Percentiles rank a stretch among this genome's conserved stretches.
Conservation (phyloP, 257 asterid species). For the Solanum corneliomulleri region DNA sequence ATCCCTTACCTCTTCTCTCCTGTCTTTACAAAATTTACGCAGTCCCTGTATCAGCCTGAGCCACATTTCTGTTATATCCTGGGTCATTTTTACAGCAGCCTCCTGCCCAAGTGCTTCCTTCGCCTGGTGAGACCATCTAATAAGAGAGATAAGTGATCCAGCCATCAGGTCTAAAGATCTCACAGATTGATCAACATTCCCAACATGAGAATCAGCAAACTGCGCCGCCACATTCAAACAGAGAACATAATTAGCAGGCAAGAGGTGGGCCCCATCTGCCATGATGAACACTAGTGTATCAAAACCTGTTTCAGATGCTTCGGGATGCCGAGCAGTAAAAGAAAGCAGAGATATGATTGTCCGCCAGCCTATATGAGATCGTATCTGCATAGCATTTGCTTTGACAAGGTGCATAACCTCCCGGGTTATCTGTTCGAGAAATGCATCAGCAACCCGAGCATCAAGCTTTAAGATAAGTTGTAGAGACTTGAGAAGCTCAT, state of each 20-base stretch:
- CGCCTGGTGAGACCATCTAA: constrained; percentile 53
- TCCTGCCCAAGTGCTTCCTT: constrained; percentile 61
- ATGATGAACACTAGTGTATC: constrained; percentile 67
- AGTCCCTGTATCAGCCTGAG: constrained; percentile 78
- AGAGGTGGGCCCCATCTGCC: constrained; percentile 74
- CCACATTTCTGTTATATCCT: constrained; percentile 91
- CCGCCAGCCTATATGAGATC: constrained; percentile 90
- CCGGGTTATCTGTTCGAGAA: constrained; percentile 81
- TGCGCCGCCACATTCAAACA: constrained; percentile 76
- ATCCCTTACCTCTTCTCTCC: constrained; percentile 78
- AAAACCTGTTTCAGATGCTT: constrained; percentile 86
- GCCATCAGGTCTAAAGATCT: constrained; percentile 76
- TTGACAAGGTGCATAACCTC: constrained; percentile 82
- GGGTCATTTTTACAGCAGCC: constrained; percentile 52
- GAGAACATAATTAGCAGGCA: constrained; percentile 71
- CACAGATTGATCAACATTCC: constrained; percentile 59
- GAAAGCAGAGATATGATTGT: constrained; percentile 74
- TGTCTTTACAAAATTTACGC: constrained; percentile 60
- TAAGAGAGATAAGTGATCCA: constrained; percentile 60
- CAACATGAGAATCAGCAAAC: constrained; percentile 82
- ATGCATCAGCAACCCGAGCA: constrained; percentile 93
- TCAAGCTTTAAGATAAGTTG: constrained; percentile 80
- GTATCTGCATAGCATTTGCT: constrained; percentile 80
- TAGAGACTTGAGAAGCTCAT: constrained; percentile 78
- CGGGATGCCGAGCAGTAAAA: constrained; percentile 85